phyloP scores from a whole-genome alignment of 1,284 basidiomycete genomes.

The Ceratobasidium theobromae region DNA sequence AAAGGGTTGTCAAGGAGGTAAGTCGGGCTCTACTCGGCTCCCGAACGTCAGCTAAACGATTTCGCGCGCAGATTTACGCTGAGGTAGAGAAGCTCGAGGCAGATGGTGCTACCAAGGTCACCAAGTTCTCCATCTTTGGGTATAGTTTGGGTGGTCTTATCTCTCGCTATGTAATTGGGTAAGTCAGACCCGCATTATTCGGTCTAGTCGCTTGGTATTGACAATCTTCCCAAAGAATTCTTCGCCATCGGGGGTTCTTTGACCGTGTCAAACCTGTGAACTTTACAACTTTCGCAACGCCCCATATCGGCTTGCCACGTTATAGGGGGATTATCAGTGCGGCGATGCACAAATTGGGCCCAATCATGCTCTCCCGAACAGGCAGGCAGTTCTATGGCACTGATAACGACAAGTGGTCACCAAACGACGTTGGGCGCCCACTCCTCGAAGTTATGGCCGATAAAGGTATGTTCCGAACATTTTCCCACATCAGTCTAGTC shows the following conservation, averaged over 20 bases:
- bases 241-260: slow-evolving; percentile 71
- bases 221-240: slow-evolving; percentile 47
- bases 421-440: slow-evolving; percentile 65
- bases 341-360: slow-evolving; percentile 61
- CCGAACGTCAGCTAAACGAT: slow-evolving; percentile 26
- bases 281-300: slow-evolving; percentile 82
- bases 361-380: slow-evolving; percentile 75
- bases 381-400: slow-evolving; percentile 78
- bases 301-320: slow-evolving; percentile 62
- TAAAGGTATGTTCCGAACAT: slow-evolving; percentile 57
- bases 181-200: slow-evolving; percentile 32
- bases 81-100: slow-evolving; percentile 55
- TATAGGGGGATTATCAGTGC: slow-evolving; percentile 61
- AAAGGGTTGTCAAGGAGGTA: slow-evolving; percentile 70
- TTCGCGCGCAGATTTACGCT: slow-evolving; percentile 50
- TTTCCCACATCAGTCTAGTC: neutral
- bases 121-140: slow-evolving; percentile 69
- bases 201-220: neutral
- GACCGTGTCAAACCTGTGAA: slow-evolving; percentile 66
- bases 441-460: slow-evolving; percentile 85
- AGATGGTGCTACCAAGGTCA: slow-evolving; percentile 56
- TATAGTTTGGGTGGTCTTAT: slow-evolving; percentile 83
- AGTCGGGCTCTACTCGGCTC: slow-evolving; percentile 39
- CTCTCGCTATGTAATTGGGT: slow-evolving; percentile 77
- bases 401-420: slow-evolving; percentile 55